Percentiles rank a stretch among this genome's conserved stretches.
These are phyloP conservation scores for Yarrowia galli DNA, from an alignment of 1,139 yeast genomes.

Conservation along the genomic window DNA sequence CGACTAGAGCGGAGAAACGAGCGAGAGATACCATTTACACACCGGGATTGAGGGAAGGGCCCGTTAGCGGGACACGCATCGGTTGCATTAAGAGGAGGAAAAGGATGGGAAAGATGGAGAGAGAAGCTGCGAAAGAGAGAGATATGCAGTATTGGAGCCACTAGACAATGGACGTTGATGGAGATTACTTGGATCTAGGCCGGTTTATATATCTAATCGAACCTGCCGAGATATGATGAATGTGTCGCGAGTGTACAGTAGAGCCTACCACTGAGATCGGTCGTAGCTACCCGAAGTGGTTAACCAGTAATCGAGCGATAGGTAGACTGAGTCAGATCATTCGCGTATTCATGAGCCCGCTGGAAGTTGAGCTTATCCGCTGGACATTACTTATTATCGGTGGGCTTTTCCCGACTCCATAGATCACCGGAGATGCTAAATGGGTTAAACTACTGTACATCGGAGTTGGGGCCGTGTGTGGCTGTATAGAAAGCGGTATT, in stretches of 20 bases:
- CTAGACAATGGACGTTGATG: constrained; percentile 34
- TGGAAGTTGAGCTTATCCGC: constrained; percentile 4
- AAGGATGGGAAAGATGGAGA: background rate
- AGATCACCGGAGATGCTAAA: constrained; percentile 6
- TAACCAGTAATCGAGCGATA: too few species aligned
- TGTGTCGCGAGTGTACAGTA: background rate
- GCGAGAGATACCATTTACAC: constrained; percentile 13
- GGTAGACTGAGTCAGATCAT: background rate
- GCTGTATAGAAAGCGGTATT: background rate
- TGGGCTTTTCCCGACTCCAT: background rate
- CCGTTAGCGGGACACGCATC: constrained; percentile 30
- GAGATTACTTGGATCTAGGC: constrained; percentile 2
- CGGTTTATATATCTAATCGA: background rate
- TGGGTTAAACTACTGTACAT: background rate
- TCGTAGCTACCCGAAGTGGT: background rate
- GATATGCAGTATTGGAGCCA: constrained; percentile 20
- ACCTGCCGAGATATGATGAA: background rate
- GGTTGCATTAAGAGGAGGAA: constrained; percentile 32
- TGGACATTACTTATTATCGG: too few species aligned
- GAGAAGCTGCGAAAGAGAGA: background rate
- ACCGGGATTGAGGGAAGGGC: constrained; percentile 29
- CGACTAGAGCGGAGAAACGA: constrained; percentile 40
- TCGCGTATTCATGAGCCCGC: background rate
- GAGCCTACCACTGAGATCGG: too few species aligned
- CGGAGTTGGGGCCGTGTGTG: background rate